A percentile compares a stretch with the other conserved stretches of the same genome.
Evolutionary conservation across 1,284 basidiomycete species (phyloP).

Genomic region (Cryptococcus hybrid): DNA sequence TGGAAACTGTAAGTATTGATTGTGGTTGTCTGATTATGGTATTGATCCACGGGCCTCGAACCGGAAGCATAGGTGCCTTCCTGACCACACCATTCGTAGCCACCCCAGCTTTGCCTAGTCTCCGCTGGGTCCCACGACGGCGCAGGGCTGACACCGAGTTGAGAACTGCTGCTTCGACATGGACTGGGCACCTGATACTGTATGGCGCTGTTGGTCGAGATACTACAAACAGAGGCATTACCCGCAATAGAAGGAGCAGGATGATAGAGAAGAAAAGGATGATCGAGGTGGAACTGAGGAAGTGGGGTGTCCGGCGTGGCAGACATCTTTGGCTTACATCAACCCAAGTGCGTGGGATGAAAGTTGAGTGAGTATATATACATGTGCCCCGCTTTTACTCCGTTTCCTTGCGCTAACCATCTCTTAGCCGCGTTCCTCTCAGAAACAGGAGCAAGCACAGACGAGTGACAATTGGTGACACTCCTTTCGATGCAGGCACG

Average conservation of each 20-base stretch:
- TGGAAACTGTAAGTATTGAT: no score
- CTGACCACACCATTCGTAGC: not conserved
- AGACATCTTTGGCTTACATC: not conserved
- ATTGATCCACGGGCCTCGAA: no score
- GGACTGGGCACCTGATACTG: not conserved
- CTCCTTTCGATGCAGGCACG: not conserved
- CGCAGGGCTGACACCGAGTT: no score
- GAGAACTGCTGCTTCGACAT: not conserved
- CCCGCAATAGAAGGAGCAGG: no score
- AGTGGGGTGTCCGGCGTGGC: not conserved
- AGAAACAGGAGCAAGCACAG: not conserved
- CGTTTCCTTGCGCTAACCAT: not conserved
- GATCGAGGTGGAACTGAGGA: no score
- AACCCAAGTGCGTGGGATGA: not conserved
- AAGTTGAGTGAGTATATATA: not conserved
- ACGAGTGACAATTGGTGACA: not conserved
- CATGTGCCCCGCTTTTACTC: no score
- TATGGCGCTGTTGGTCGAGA: not conserved
- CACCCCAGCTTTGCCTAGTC: not conserved
- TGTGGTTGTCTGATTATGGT: no score
- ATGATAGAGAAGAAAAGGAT: no score
- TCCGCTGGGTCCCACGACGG: not conserved
- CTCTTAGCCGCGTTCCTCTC: not conserved
- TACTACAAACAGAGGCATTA: no score
- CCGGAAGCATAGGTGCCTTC: no score